A percentile compares a stretch with the other conserved stretches of the same genome.
Evolutionary conservation across 345 rosid genomes (phyloP).

Genomic region (Salix exigua): DNA sequence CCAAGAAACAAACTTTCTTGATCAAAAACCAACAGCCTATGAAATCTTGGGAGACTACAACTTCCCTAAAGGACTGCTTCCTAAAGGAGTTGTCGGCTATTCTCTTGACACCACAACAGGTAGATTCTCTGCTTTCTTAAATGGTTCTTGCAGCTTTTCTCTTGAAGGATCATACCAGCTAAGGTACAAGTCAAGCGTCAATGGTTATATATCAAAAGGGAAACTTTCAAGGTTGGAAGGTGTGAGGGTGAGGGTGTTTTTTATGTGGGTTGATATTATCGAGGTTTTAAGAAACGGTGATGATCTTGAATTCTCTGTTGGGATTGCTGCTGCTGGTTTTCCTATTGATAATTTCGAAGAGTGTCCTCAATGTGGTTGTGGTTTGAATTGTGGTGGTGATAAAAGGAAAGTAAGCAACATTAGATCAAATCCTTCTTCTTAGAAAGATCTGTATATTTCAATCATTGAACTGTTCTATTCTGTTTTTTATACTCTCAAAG

Average conservation of each 20-base stretch:
- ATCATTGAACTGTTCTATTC: background rate
- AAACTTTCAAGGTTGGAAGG: constrained; percentile 46
- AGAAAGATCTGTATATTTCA: constrained; percentile 11
- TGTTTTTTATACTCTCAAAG: background rate
- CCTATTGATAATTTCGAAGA: constrained; percentile 60
- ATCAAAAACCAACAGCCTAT: constrained; percentile 31
- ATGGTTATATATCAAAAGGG: constrained; percentile 43
- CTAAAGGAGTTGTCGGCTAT: constrained; percentile 48
- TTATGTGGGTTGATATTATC: constrained; percentile 57
- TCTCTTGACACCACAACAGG: constrained; percentile 45
- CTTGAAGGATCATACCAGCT: constrained; percentile 61
- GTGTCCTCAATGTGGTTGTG: constrained; percentile 87
- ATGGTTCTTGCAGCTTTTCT: constrained; percentile 50
- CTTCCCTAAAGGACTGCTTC: constrained; percentile 58
- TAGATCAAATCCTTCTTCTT: constrained; percentile 33
- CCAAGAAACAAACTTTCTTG: background rate
- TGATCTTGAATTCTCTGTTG: constrained; percentile 56
- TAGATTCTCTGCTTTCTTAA: constrained; percentile 48
- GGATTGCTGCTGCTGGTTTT: constrained; percentile 59
- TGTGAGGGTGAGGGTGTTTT: constrained; percentile 55
- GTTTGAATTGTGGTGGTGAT: constrained; percentile 48
- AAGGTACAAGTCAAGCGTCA: constrained; percentile 42
- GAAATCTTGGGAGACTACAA: constrained; percentile 38
- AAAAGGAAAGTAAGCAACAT: constrained; percentile 10
- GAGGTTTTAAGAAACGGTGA: constrained; percentile 55